These are phyloP conservation scores for Ricinus communis DNA, from an alignment of 345 rosid species.

Conservation along the genomic window DNA sequence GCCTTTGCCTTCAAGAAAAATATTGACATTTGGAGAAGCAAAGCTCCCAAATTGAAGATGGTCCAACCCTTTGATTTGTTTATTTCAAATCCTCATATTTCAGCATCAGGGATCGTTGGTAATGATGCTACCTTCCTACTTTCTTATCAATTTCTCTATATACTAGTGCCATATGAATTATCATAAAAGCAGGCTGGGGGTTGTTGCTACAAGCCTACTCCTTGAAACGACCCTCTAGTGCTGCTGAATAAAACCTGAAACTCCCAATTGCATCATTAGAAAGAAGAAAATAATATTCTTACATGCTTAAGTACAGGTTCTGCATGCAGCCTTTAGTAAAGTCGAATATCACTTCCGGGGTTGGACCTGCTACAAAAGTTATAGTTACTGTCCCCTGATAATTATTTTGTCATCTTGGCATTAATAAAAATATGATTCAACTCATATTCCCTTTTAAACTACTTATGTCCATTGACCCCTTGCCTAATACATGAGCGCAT, in stretches of 20 bases:
- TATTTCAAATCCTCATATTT: constrained; percentile 72
- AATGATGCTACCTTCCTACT: constrained; percentile 17
- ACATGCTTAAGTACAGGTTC: no score
- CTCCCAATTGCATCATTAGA: background rate
- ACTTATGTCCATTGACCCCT: background rate
- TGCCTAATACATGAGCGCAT: background rate
- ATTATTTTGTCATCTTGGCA: background rate
- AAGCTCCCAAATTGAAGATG: constrained; percentile 53
- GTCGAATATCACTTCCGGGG: background rate
- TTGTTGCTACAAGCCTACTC: background rate
- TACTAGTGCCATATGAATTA: background rate
- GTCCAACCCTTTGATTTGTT: constrained; percentile 75
- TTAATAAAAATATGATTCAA: background rate
- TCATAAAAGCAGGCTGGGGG: background rate
- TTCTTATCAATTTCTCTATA: background rate
- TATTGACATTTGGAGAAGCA: constrained; percentile 77
- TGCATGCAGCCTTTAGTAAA: no score
- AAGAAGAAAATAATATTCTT: no score
- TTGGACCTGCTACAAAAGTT: background rate
- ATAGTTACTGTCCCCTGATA: background rate
- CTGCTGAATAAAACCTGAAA: background rate
- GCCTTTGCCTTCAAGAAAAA: constrained; percentile 65
- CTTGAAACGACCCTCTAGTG: no score
- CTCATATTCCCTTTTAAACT: background rate
- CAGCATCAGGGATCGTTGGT: constrained; percentile 79